A percentile compares a stretch with the other conserved stretches of the same genome.
These are phyloP conservation scores for Micractinium sp. DNA, from an alignment of 139 green algal genomes.

Conservation along the genomic window DNA sequence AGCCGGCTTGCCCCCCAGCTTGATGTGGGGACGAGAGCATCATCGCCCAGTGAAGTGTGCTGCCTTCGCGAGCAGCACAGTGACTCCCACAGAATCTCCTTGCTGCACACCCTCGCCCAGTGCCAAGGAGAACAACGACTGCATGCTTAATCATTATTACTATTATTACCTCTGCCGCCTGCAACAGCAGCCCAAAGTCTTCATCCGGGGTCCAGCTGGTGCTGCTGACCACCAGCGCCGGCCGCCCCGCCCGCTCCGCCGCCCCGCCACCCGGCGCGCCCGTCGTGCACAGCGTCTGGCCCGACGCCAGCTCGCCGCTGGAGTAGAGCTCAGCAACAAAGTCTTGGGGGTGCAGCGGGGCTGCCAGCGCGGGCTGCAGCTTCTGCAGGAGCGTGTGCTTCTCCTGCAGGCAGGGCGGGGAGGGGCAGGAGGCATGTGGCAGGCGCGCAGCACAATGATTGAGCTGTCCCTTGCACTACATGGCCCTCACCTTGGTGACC, in stretches of 20 bases:
- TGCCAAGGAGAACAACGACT: no score
- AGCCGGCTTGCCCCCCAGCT: no score
- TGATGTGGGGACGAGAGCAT: no score
- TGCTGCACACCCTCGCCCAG: constrained; percentile 19
- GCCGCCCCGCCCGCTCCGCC: constrained; percentile 56
- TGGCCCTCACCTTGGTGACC: no score
- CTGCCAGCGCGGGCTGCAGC: constrained; percentile 34
- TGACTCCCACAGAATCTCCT: neutral
- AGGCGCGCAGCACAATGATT: neutral
- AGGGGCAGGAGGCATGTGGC: no score
- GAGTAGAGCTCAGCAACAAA: constrained; percentile 23
- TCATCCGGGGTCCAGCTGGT: constrained; percentile 98
- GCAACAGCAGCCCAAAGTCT: constrained; percentile 94
- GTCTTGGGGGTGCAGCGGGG: constrained; percentile 44
- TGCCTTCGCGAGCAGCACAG: neutral
- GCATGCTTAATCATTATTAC: no score
- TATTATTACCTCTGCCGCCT: constrained; percentile 62
- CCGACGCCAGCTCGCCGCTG: neutral
- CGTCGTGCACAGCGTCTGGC: constrained; percentile 41
- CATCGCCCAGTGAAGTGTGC: neutral
- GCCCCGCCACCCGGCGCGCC: neutral
- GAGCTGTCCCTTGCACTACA: neutral
- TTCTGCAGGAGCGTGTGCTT: constrained; percentile 51
- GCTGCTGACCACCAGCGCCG: constrained; percentile 90
- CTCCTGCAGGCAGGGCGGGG: constrained; percentile 6